Conservation (phyloP, 495 filamentous ascomycete species). For the Achaetomiella virescens region DNA sequence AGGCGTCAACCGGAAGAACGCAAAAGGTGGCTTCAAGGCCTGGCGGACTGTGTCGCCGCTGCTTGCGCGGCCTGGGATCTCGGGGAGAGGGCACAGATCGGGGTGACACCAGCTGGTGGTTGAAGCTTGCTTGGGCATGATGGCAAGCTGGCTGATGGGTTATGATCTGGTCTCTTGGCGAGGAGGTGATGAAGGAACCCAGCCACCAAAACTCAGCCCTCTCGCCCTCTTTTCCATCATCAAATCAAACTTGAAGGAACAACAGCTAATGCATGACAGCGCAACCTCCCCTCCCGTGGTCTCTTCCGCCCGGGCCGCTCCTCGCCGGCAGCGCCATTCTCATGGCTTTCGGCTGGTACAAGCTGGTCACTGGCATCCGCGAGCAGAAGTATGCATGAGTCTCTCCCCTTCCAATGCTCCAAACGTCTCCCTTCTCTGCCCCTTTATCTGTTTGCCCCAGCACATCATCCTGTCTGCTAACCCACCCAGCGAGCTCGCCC, state of each 20-base stretch:
- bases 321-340: conserved; percentile 65
- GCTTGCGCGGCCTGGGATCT: too few species aligned
- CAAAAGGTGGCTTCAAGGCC: too few species aligned
- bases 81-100: too few species aligned
- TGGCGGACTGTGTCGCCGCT: too few species aligned
- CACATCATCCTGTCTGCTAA: not conserved
- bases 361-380: conserved; percentile 65
- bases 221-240: not conserved
- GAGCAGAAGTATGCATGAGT: conserved; percentile 73
- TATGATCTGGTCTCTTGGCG: too few species aligned
- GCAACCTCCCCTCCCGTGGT: conserved; percentile 86
- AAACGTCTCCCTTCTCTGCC: not conserved
- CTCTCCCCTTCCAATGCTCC: not conserved
- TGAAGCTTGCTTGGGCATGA: too few species aligned
- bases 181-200: not conserved
- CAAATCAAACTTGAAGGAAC: not conserved
- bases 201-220: not conserved
- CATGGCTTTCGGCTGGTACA: conserved; percentile 87
- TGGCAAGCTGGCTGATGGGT: too few species aligned
- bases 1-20: too few species aligned
- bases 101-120: too few species aligned
- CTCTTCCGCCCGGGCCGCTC: conserved; percentile 70
- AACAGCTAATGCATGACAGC: conserved; percentile 42
- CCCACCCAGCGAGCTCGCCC: conserved; percentile 71
- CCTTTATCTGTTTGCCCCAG: not conserved